phyloP scores from a whole-genome alignment of 2,329 filamentous ascomycete species.

The Aspergillus oerlinghausenensis region DNA sequence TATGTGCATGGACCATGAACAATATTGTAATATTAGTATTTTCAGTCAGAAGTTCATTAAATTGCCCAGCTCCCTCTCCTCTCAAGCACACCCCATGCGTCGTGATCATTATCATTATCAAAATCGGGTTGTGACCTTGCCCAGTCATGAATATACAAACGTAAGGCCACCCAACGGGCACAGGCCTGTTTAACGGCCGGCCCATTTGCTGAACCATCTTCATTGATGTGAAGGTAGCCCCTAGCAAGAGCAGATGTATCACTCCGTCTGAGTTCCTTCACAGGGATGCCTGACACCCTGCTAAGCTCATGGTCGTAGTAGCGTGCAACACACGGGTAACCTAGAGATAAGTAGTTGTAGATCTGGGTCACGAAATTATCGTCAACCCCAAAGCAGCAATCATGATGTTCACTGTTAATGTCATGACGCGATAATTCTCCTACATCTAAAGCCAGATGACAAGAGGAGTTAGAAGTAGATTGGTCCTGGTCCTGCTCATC shows the following conservation, averaged over 20 bases:
- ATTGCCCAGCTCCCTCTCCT: conserved; percentile 66
- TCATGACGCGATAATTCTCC: conserved; percentile 15
- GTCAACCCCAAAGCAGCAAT: conserved; percentile 63
- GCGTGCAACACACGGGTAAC: conserved; percentile 80
- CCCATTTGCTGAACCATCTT: conserved; percentile 42
- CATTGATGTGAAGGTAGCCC: conserved; percentile 63
- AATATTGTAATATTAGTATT: too few relatives aligned
- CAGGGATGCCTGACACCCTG: conserved; percentile 67
- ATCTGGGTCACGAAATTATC: conserved; percentile 90
- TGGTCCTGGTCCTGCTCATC: neutral
- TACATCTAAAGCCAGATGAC: neutral
- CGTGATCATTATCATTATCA: conserved; percentile 49
- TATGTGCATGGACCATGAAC: too few relatives aligned
- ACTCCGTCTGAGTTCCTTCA: conserved; percentile 66
- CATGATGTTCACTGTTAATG: conserved; percentile 34
- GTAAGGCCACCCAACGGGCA: conserved; percentile 77
- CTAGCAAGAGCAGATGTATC: conserved; percentile 62
- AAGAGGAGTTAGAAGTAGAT: neutral
- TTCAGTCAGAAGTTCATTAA: conserved; percentile 24
- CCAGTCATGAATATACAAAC: conserved; percentile 83
- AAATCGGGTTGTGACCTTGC: conserved; percentile 74
- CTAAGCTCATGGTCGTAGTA: conserved; percentile 80
- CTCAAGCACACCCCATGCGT: conserved; percentile 61
- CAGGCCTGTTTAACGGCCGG: conserved; percentile 49
- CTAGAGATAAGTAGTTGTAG: conserved; percentile 92